Base-by-base conservation (phyloP, 2,329 filamentous ascomycete genomes). In the Aspergillus cejpii region DNA sequence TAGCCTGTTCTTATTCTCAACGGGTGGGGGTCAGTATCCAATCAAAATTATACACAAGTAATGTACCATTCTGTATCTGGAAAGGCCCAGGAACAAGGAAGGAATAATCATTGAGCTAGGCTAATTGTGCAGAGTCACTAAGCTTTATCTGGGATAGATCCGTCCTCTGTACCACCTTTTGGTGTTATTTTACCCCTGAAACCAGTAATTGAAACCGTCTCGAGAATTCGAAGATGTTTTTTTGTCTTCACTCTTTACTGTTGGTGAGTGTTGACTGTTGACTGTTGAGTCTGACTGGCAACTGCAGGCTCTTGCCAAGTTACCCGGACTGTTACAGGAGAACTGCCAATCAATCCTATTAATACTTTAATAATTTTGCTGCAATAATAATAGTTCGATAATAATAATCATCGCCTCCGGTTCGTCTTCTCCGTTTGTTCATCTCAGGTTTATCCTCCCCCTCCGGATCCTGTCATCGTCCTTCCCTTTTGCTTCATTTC, bases 381-480 rank as follows among this genome's bases (percentile, higher is more conserved):
- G 7, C n/a, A n/a, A n/a, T n/a, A n/a, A n/a, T n/a, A n/a, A n/a
- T n/a, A n/a, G n/a, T n/a, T n/a, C n/a, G n/a, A n/a, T n/a, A n/a
- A n/a, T n/a, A n/a, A n/a, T 19, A 2, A 17, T 6, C 31, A 34
- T 42, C 38, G 23, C 15, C 27, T 31, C 24, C 21, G 17, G 21
- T 37, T 33, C 14, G 19, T 36, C 36, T 39, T 21, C 34, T 43
- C 21, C n/a, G 27, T 49, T 34, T 19, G 20, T 37, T 34, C 26
- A 20, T 37, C 28, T 45, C 43, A 39, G 28, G n/a, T n/a, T n/a
- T n/a, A n/a, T n/a, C n/a, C 36, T 36, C 36, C 20, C 23, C 33
- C 26, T 34, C 31, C 31, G 31, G 31, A 34, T 37, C 24, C 23
- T 29, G n/a, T 39, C 39, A 12, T 44, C 34, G 27, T 38, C 45